A percentile compares a stretch with the other conserved stretches of the same genome.
Evolutionary conservation across 208 protist genomes (phyloP).

Genomic region (Crithidia bombi): DNA sequence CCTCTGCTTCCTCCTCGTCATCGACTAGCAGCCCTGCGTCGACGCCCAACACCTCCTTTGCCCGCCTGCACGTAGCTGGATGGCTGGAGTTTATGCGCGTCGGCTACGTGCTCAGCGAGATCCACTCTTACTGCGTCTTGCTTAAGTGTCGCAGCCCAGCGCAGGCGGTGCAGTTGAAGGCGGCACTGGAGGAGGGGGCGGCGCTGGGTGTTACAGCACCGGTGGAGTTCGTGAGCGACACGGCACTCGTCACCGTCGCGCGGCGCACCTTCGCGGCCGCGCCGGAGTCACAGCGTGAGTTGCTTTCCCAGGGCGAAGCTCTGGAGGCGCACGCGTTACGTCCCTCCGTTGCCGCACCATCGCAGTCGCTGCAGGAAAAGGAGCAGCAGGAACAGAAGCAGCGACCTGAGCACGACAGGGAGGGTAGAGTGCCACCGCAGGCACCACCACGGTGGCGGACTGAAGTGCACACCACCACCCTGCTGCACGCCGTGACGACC

Average conservation of each 20-base stretch:
- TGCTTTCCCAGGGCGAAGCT: no score
- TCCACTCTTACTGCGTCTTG: conserved; percentile 70
- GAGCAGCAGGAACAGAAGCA: not conserved
- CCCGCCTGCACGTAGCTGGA: not conserved
- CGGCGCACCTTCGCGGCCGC: conserved; percentile 16
- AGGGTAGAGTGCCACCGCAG: not conserved
- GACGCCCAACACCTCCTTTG: not conserved
- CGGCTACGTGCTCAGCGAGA: conserved; percentile 66
- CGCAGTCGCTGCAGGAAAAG: not conserved
- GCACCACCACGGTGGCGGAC: conserved; percentile 9
- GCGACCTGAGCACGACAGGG: not conserved
- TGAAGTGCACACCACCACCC: conserved; percentile 10
- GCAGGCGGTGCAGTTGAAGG: conserved; percentile 42
- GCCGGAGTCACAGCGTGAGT: no score
- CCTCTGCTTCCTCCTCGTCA: not conserved
- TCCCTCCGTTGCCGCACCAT: not conserved
- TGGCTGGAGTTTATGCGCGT: conserved; percentile 53
- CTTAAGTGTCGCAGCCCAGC: conserved; percentile 42
- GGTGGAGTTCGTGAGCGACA: conserved; percentile 48
- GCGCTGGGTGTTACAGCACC: conserved; percentile 35
- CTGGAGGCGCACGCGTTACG: not conserved
- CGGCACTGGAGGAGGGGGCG: conserved; percentile 39
- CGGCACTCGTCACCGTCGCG: conserved; percentile 7
- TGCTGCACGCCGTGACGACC: conserved; percentile 10
- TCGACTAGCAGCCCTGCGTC: not conserved